phyloP scores from a whole-genome alignment of 225 moss, liverwort and hornwort species.

The Bryoerythrophyllum caledonicum region DNA sequence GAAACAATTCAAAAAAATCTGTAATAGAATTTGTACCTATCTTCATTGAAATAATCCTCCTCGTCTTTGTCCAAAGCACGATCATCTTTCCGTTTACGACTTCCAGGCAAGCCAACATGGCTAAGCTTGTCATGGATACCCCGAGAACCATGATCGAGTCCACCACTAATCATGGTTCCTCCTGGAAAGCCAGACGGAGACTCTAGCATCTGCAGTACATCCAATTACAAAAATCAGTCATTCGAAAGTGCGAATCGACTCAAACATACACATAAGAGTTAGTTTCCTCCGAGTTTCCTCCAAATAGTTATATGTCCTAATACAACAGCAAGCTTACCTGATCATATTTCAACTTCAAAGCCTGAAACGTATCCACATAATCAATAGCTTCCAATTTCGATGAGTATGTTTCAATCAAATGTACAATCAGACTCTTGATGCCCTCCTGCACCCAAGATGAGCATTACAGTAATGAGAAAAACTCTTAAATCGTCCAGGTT shows the following conservation, averaged over 20 bases:
- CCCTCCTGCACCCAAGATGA: constrained; percentile 66
- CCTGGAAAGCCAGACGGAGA: constrained; percentile 41
- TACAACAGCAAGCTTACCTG: constrained; percentile 56
- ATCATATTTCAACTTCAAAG: constrained; percentile 83
- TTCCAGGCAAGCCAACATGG: constrained; percentile 54
- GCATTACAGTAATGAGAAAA: constrained; percentile 5
- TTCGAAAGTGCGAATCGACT: constrained; percentile 20
- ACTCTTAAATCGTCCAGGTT: constrained; percentile 9
- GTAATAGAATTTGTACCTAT: constrained; percentile 49
- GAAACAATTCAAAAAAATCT: neutral
- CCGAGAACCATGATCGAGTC: constrained; percentile 72
- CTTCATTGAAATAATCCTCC: constrained; percentile 93
- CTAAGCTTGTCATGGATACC: constrained; percentile 54
- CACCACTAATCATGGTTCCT: constrained; percentile 52
- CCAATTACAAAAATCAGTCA: constrained; percentile 10
- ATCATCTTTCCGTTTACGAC: constrained; percentile 84
- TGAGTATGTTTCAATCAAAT: constrained; percentile 80
- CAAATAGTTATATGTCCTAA: neutral
- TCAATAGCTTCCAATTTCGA: constrained; percentile 79
- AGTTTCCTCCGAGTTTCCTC: neutral
- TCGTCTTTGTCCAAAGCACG: constrained; percentile 91
- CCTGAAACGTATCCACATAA: constrained; percentile 80
- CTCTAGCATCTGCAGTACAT: constrained; percentile 62
- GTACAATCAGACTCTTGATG: constrained; percentile 68
- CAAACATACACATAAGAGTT: constrained; percentile 15